Evolutionary conservation across 441 rosid genomes (phyloP).

Genomic region (Croton laevigatus): DNA sequence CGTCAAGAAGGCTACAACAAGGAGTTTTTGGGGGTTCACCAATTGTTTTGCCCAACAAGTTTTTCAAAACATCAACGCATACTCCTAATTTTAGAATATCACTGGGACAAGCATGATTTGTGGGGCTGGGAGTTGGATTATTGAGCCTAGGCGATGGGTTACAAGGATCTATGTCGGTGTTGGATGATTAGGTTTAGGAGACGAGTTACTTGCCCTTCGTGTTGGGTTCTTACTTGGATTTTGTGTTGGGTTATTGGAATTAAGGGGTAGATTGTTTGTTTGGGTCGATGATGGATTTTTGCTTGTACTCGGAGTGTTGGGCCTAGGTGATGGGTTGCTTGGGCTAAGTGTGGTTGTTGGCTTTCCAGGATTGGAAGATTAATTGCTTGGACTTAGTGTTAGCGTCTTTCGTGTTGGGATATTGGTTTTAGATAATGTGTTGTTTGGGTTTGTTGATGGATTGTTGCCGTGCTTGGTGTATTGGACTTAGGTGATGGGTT

Average conservation of each 20-base stretch:
- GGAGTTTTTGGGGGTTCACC: not conserved
- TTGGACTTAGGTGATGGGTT: not conserved
- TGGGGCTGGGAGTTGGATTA: not conserved
- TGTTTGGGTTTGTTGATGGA: not conserved
- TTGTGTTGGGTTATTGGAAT: too few relatives aligned
- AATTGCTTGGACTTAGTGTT: not conserved
- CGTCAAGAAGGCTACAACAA: too few relatives aligned
- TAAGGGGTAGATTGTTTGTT: too few relatives aligned
- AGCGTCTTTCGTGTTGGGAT: too few relatives aligned
- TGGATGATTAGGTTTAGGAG: too few relatives aligned
- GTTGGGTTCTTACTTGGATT: too few relatives aligned
- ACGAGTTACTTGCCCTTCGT: too few relatives aligned
- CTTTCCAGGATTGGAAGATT: not conserved
- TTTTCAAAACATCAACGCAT: not conserved
- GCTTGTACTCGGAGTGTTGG: too few relatives aligned
- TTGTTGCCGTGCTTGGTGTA: too few relatives aligned
- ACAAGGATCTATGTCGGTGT: too few relatives aligned
- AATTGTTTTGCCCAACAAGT: not conserved
- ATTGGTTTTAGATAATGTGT: not conserved
- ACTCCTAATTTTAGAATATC: not conserved
- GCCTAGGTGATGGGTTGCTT: not conserved
- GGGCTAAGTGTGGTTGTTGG: not conserved
- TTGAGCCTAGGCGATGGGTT: too few relatives aligned
- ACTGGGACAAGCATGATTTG: not conserved
- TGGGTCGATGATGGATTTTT: too few relatives aligned